phyloP scores from a whole-genome alignment of 345 rosid species.

The Eutrema yunnanense region DNA sequence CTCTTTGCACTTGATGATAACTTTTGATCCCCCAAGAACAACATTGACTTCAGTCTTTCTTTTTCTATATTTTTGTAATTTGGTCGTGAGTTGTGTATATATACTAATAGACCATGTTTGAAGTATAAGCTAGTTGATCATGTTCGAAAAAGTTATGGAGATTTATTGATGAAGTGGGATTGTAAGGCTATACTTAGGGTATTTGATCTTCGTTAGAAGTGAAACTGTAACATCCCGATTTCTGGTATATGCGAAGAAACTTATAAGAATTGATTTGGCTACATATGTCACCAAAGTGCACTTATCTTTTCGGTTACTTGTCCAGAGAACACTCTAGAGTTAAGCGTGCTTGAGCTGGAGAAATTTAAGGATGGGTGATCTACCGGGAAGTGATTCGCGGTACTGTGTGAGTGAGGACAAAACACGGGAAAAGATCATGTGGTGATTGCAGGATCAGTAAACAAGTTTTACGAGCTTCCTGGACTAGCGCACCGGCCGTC shows the following conservation, averaged over 20 bases:
- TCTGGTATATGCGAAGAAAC: no score
- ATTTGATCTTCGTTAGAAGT: background rate
- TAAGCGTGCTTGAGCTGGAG: no score
- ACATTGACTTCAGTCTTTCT: background rate
- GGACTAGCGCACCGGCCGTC: no score
- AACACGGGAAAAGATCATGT: no score
- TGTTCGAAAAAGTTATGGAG: background rate
- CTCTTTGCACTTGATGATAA: slow-evolving; percentile 41
- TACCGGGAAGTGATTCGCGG: no score
- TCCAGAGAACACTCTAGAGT: no score
- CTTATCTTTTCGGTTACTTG: no score
- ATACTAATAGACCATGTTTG: background rate
- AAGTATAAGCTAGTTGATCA: background rate
- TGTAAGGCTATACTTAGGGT: background rate
- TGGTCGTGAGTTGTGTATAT: slow-evolving; percentile 3
- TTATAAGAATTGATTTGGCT: no score
- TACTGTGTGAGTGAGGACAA: no score
- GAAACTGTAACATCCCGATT: background rate
- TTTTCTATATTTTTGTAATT: background rate
- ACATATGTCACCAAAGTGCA: no score
- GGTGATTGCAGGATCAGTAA: background rate
- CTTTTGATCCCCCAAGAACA: background rate
- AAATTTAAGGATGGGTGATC: no score
- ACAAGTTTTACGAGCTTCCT: no score
- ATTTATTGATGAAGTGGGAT: background rate